Percentiles rank a stretch among this genome's conserved stretches.
phyloP scores from a whole-genome alignment of 164 flowering plant genomes.

The Pachysandra terminalis region DNA sequence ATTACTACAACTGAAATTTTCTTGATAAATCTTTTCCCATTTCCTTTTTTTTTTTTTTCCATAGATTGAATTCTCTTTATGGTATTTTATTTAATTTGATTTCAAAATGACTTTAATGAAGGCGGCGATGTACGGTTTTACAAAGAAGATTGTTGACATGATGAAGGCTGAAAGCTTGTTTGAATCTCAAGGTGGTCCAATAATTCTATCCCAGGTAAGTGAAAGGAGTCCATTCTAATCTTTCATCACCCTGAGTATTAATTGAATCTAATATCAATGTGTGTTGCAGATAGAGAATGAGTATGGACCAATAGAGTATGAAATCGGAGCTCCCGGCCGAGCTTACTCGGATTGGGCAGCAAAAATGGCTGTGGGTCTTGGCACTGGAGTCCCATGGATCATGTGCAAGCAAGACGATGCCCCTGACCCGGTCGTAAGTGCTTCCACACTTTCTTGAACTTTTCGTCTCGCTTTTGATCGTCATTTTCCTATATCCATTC shows the following conservation, averaged over 20 bases:
- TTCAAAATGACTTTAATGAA: conserved; percentile 18
- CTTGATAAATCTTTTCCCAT: no score
- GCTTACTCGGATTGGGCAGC: conserved; percentile 82
- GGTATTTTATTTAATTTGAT: not conserved
- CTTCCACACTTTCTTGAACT: not conserved
- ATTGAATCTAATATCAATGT: not conserved
- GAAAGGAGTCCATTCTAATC: not conserved
- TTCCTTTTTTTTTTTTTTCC: not conserved
- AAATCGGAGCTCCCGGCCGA: conserved; percentile 71
- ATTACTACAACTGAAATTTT: not conserved
- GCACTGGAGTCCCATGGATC: conserved; percentile 96
- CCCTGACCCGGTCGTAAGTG: conserved; percentile 74
- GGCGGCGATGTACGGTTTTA: conserved; percentile 64
- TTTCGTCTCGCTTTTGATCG: not conserved
- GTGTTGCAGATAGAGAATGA: conserved; percentile 64
- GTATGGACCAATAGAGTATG: conserved; percentile 75
- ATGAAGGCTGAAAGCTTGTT: conserved; percentile 79
- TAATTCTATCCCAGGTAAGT: conserved; percentile 77
- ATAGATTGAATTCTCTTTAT: not conserved
- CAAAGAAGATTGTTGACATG: conserved; percentile 71
- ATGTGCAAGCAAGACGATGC: conserved; percentile 98
- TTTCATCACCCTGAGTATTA: not conserved
- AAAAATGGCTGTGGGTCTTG: conserved; percentile 70
- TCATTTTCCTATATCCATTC: not conserved
- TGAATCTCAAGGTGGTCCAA: conserved; percentile 89